Percentiles rank a stretch among this genome's conserved stretches.
Conservation (phyloP, 331 rosid species). For the Malus hybrid region DNA sequence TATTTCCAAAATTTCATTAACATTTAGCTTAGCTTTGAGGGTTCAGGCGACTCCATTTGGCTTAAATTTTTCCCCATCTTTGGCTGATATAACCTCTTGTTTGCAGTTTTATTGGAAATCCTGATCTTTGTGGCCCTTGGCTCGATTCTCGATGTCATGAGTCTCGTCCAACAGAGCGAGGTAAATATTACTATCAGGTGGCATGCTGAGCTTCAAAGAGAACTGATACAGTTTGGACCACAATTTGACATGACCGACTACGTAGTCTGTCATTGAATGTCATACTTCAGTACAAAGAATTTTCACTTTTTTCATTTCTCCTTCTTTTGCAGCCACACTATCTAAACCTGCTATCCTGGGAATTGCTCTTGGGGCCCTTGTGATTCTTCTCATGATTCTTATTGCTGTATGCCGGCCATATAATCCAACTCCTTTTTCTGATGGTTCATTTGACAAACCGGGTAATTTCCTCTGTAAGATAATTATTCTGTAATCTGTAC, state of each 20-base stretch:
- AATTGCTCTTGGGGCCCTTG: conserved; percentile 88
- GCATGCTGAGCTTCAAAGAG: not conserved
- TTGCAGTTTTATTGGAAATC: conserved; percentile 82
- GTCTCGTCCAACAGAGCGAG: conserved; percentile 57
- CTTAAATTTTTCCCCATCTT: not conserved
- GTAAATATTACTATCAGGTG: conserved; percentile 17
- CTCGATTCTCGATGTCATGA: conserved; percentile 52
- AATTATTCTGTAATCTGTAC: not conserved
- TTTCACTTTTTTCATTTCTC: not conserved
- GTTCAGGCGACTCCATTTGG: too few relatives aligned
- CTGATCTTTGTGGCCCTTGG: conserved; percentile 84
- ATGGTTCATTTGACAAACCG: conserved; percentile 85
- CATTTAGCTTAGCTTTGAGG: not conserved
- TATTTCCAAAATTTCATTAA: not conserved
- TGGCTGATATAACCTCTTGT: conserved; percentile 10
- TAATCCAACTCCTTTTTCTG: conserved; percentile 62
- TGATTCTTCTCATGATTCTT: conserved; percentile 83
- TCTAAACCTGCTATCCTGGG: conserved; percentile 94
- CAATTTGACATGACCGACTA: not conserved
- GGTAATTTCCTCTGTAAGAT: conserved; percentile 24
- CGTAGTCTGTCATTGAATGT: not conserved
- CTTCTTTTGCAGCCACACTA: conserved; percentile 45
- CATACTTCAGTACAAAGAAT: not conserved
- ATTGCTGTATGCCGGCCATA: conserved; percentile 79
- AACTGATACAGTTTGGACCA: not conserved